Evolutionary conservation across 2,329 filamentous ascomycete species (phyloP).

Genomic region (Plectosphaerella sp.): DNA sequence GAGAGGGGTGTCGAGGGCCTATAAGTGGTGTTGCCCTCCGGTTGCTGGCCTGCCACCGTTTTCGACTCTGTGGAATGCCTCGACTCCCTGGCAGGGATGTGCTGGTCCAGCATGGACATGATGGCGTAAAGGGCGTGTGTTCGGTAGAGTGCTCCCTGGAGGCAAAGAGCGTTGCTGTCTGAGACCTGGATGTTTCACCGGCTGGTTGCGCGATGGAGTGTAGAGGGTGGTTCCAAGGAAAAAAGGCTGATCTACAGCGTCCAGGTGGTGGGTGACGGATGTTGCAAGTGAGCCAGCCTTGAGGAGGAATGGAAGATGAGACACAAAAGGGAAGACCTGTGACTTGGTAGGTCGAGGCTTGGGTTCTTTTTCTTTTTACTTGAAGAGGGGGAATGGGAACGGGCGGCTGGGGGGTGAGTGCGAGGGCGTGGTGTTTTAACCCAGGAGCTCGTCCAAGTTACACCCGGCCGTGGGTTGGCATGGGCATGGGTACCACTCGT

Average conservation of each 20-base stretch:
- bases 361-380: background rate
- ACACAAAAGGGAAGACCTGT: background rate
- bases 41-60: background rate
- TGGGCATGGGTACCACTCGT: background rate
- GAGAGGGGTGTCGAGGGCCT: conserved; percentile 10
- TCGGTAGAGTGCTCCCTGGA: background rate
- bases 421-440: background rate
- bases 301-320: background rate
- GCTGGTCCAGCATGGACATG: conserved; percentile 13
- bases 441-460: background rate
- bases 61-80: conserved; percentile 7
- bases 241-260: conserved; percentile 3
- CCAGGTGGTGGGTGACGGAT: background rate
- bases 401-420: background rate
- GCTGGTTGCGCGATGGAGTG: background rate
- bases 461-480: background rate
- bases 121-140: conserved; percentile 6
- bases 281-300: background rate
- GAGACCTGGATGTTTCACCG: conserved; percentile 4
- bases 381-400: background rate
- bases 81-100: conserved; percentile 12
- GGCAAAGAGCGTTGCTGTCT: conserved; percentile 5
- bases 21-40: conserved; percentile 9
- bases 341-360: background rate
- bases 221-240: background rate